Base-by-base conservation (phyloP, 208 protist genomes). In the Angomonas ambiguus region DNA sequence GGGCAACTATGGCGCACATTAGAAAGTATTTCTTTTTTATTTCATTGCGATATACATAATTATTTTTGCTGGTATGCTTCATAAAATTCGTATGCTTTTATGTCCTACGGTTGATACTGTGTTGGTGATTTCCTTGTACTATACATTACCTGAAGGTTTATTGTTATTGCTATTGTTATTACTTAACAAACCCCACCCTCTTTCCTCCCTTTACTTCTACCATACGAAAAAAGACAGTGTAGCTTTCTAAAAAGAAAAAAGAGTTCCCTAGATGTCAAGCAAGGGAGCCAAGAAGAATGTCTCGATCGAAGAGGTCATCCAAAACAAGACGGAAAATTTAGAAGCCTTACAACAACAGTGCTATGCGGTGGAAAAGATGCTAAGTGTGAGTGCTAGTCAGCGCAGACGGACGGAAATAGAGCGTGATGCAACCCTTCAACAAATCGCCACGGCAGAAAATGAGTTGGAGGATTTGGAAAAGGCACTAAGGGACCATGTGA, bases 371-470 rank as follows among this genome's bases (percentile, higher is more conserved):
- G 91, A 97, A 73, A 75, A 79, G 42, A 87, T 94, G 69, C 51
- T 97, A 16, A 74, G 85, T 57, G 82, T 96, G 32, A 79, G 83
- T 24, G 77, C 83, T 18, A 91, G 94, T 57, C 87, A 96, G 67
- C 67, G 72, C 38, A 66, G 77, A 5, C 80, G 72, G 48, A 61
- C 89, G 8, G 32, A 77, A 18, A 72, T 77, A 8, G 82, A 92
- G 62, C 73, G 80, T n/a, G 65, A 41, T 22, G 85, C 80, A 11
- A 51, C 93, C 28, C 65, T 77, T 53, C 79, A 79, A 8, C 67
- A 77, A 22, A 80, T 88, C 20, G 85, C 80, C 3, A 66, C 91
- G 62, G 53, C 87, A 13, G 71, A 87, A 56, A 73, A 94, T 27
- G 35, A 84, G 51, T 79, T 77, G 22, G 87, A 88, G 16, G 70